These are phyloP conservation scores for Trametes polyzona DNA, from an alignment of 1,284 basidiomycete genomes.

Conservation along the genomic window DNA sequence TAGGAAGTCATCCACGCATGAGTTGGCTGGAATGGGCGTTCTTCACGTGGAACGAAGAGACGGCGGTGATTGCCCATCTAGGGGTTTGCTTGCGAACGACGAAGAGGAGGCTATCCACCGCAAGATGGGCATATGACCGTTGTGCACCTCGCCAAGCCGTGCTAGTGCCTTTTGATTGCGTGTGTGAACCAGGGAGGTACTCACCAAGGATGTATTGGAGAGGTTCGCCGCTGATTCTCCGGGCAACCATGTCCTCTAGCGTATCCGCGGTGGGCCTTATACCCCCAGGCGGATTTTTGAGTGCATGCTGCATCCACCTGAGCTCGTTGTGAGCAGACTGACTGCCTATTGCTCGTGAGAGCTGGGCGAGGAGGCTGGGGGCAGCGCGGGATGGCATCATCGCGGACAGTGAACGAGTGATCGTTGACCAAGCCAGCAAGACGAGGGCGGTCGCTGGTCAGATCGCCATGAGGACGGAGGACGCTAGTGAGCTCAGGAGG, in stretches of 20 bases:
- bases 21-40: no score
- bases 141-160: no score
- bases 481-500: background rate
- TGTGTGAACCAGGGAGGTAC: conserved; percentile 26
- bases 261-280: conserved; percentile 23
- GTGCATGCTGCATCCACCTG: conserved; percentile 62
- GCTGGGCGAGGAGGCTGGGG: conserved; percentile 35
- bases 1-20: no score
- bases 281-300: conserved; percentile 7
- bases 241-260: conserved; percentile 54
- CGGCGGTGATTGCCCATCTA: no score
- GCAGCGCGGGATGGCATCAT: conserved; percentile 1
- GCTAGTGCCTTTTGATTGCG: background rate
- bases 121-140: no score
- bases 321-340: conserved; percentile 56
- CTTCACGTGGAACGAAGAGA: no score
- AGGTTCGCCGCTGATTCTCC: conserved; percentile 72
- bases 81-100: no score
- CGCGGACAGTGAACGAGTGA: background rate
- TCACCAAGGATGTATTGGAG: conserved; percentile 91
- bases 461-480: background rate
- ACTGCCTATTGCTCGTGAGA: conserved; percentile 45
- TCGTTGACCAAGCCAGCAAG: background rate
- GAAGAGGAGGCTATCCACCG: no score
- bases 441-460: background rate